phyloP scores from a whole-genome alignment of 345 rosid genomes.

The Melaleuca quinquenervia region DNA sequence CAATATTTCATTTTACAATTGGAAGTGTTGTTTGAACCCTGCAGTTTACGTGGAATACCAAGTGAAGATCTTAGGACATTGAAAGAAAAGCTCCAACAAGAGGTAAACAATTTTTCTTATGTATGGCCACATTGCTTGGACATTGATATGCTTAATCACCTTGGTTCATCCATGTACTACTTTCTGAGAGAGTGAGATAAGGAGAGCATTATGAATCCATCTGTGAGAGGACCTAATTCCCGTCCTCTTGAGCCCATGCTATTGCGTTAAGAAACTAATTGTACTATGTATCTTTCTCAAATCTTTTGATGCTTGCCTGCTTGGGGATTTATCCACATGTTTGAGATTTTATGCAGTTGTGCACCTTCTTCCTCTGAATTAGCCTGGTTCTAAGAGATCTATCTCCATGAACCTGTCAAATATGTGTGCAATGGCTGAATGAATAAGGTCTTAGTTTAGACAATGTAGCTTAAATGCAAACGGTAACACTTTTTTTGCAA shows the following conservation, averaged over 20 bases:
- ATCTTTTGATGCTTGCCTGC: neutral
- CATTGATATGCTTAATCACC: neutral
- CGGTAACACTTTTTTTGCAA: neutral
- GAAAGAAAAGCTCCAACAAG: slow-evolving; percentile 82
- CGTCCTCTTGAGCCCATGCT: neutral
- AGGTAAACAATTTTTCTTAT: slow-evolving; percentile 39
- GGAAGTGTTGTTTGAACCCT: neutral
- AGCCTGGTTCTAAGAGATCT: neutral
- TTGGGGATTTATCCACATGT: neutral
- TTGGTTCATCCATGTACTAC: neutral
- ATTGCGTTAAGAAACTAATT: neutral
- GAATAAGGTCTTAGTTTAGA: neutral
- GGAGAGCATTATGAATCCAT: neutral
- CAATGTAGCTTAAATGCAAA: neutral
- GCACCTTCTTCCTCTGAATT: neutral
- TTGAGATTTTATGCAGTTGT: neutral
- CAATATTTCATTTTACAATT: neutral
- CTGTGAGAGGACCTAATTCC: neutral
- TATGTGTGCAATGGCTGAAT: neutral
- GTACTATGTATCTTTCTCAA: neutral
- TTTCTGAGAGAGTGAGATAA: neutral
- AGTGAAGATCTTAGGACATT: slow-evolving; percentile 53
- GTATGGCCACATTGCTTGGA: neutral
- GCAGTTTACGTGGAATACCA: slow-evolving; percentile 81
- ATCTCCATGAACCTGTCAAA: neutral